Base-by-base conservation (phyloP, 345 rosid genomes). In the Excoecaria agallocha region DNA sequence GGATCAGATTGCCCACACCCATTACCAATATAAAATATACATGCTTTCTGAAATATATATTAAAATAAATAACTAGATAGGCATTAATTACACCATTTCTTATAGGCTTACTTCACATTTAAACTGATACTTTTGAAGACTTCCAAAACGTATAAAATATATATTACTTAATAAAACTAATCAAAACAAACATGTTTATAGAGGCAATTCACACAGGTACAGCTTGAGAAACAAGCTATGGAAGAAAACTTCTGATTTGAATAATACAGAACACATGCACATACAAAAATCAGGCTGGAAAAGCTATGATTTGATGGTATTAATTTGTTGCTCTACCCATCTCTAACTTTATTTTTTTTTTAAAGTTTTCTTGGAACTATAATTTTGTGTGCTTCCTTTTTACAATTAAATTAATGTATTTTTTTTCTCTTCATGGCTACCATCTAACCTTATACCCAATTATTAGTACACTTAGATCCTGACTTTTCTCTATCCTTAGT, bases 1-100 rank as follows among this genome's bases (percentile, higher is more conserved):
- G 38, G 65, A 56, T 57, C 39, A 51, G 55, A 54, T 46, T 59
- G 69, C 39, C 20, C 73, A 74, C 78, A 74, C 78, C 61, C 69
- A 50, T 52, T 9, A 43, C 30, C 37, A 43, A 37, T 66, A 41
- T n/a, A 71, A 16, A 58, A 58, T 39, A 35, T 1, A n/a, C 35
- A 25, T 59, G n/a, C 6, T 41, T 45, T 64, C 8, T 43, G 8
- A 3, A n/a, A 64, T 22, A 58, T 9, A 22, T 30, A 58, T 22
- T 10, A 58, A 6, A 10, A 43, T 58, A 15, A 58, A 10, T 22
- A 58, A 58, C 24, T 22, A 12, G 11, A 0, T 61, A 61, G 41
- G 35, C 30, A 56, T 56, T 6, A 56, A 8, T n/a, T 24, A 10
- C 20, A 3, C 10, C 20, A 43, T 43, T 43, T 56, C 9, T 56